Conservation (phyloP, 495 filamentous ascomycete genomes). For the Penicillium bovifimosum region DNA sequence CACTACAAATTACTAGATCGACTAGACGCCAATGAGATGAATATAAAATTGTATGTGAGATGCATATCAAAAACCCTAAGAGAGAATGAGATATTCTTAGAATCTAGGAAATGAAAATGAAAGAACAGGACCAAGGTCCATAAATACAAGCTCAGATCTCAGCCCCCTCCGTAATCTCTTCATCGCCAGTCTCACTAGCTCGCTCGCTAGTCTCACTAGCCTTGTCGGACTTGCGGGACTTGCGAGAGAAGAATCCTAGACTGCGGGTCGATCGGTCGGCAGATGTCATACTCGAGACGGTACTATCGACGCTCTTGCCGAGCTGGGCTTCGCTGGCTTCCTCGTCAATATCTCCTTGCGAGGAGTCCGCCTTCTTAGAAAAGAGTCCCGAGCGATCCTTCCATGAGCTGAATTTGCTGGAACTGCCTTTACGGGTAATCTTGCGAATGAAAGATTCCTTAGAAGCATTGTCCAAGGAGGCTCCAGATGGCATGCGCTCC, state of each 20-base stretch:
- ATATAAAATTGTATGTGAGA: neutral
- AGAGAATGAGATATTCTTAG: slow-evolving; percentile 2
- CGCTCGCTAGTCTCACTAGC: slow-evolving; percentile 44
- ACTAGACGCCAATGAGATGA: neutral
- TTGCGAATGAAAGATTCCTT: slow-evolving; percentile 65
- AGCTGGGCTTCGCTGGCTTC: slow-evolving; percentile 43
- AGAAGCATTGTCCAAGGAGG: slow-evolving; percentile 55
- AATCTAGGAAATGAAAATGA: slow-evolving; percentile 10
- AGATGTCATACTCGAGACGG: slow-evolving; percentile 37
- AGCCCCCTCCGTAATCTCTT: slow-evolving; percentile 36
- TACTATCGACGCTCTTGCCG: slow-evolving; percentile 46
- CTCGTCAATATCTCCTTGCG: slow-evolving; percentile 47
- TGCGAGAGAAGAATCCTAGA: slow-evolving; percentile 47
- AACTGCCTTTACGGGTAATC: slow-evolving; percentile 73
- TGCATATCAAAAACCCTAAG: slow-evolving; percentile 1
- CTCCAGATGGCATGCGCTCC: slow-evolving; percentile 61
- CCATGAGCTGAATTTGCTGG: slow-evolving; percentile 72
- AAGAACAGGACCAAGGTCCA: slow-evolving; percentile 8
- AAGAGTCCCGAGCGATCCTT: slow-evolving; percentile 59
- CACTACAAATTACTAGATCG: neutral
- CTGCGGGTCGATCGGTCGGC: slow-evolving; percentile 42
- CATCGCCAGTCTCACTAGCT: slow-evolving; percentile 44
- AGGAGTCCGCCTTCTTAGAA: slow-evolving; percentile 56
- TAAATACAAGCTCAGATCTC: slow-evolving; percentile 9
- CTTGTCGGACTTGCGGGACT: slow-evolving; percentile 44